phyloP scores from a whole-genome alignment of 2,329 filamentous ascomycete species.

The Ascochyta fabae region DNA sequence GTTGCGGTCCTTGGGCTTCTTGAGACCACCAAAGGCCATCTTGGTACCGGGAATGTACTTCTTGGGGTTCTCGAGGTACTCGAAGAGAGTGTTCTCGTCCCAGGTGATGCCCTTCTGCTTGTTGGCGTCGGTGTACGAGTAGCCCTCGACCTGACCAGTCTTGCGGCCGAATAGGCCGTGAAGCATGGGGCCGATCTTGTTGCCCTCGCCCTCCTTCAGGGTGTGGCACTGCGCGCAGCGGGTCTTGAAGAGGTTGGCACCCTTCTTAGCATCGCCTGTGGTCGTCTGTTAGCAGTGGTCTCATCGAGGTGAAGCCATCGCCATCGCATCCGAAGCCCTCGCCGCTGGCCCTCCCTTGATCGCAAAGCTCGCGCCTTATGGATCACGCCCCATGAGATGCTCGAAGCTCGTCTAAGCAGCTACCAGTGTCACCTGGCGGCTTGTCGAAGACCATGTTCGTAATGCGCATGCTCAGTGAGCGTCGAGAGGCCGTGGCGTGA shows the following conservation, averaged over 20 bases:
- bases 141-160: conserved; percentile 88
- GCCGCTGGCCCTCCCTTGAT: conserved; percentile 28
- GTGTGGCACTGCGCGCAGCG: conserved; percentile 99
- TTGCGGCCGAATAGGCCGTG: conserved; percentile 98
- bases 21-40: conserved; percentile 99
- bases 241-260: conserved; percentile 98
- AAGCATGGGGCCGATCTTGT: conserved; percentile 98
- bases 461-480: conserved; percentile 36
- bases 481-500: conserved; percentile 23
- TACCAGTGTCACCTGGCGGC: conserved; percentile 5
- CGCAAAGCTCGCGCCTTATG: conserved; percentile 34
- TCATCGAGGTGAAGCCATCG: conserved; percentile 2
- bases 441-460: conserved; percentile 9
- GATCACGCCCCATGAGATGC: conserved; percentile 20
- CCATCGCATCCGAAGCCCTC: conserved; percentile 17
- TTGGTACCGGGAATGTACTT: conserved; percentile 99
- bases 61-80: conserved; percentile 99
- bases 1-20: conserved; percentile 99
- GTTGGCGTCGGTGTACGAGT: conserved; percentile 99
- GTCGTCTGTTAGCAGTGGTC: conserved; percentile 30
- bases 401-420: conserved; percentile 3
- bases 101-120: conserved; percentile 93
- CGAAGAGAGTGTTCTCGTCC: conserved; percentile 86
- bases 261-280: conserved; percentile 90
- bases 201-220: conserved; percentile 84